These are phyloP conservation scores for Pinus taeda DNA, from an alignment of 75 land plant species.

Conservation along the genomic window DNA sequence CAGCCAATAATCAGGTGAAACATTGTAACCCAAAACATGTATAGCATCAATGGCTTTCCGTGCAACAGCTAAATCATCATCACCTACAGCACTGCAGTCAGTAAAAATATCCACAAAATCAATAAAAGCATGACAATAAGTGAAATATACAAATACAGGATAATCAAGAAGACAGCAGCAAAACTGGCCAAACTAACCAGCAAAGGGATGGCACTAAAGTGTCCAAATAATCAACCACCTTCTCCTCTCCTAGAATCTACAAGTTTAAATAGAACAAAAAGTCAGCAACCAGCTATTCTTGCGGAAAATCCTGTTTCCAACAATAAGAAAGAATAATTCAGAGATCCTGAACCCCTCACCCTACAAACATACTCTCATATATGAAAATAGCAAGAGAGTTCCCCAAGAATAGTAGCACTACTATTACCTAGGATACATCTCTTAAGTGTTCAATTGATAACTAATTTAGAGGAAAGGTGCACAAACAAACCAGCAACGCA, in stretches of 20 bases:
- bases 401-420: not conserved
- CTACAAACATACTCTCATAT: not conserved
- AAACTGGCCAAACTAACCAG: constrained; percentile 17
- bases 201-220: constrained; percentile 26
- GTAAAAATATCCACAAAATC: not conserved
- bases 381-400: not conserved
- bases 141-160: not conserved
- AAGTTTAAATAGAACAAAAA: not conserved
- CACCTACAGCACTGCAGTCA: constrained; percentile 38
- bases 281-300: not conserved
- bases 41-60: constrained; percentile 15
- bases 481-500: constrained; percentile 24
- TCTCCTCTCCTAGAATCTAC: constrained; percentile 32
- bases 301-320: not conserved
- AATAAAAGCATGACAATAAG: not conserved
- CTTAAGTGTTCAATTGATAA: not conserved
- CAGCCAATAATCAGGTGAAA: constrained; percentile 25
- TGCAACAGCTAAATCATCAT: constrained; percentile 33
- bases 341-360: not conserved
- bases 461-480: not conserved
- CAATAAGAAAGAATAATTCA: not conserved
- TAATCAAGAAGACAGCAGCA: no score
- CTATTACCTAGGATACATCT: not conserved
- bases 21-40: constrained; percentile 27
- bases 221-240: constrained; percentile 18